A percentile compares a stretch with the other conserved stretches of the same genome.
These are phyloP conservation scores for Naganishia friedmannii DNA, from an alignment of 768 basidiomycete species.

Conservation along the genomic window DNA sequence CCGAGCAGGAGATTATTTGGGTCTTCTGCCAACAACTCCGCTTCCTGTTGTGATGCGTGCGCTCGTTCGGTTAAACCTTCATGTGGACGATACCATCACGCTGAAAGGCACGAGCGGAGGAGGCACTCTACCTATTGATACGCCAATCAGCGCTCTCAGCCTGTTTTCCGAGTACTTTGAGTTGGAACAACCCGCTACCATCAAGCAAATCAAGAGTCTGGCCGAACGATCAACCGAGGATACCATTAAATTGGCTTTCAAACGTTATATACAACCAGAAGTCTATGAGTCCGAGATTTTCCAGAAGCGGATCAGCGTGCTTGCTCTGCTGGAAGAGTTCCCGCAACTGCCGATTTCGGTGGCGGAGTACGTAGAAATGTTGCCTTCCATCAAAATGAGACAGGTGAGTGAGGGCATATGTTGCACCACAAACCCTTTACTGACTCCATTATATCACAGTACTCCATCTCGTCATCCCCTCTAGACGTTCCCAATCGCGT, in stretches of 20 bases:
- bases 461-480: constrained; percentile 59
- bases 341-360: constrained; percentile 53
- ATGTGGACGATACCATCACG: constrained; percentile 37
- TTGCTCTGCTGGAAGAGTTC: constrained; percentile 55
- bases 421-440: background rate
- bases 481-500: constrained; percentile 55
- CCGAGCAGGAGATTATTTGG: constrained; percentile 58
- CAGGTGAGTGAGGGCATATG: constrained; percentile 34
- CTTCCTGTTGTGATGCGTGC: constrained; percentile 30
- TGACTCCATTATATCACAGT: constrained; percentile 41
- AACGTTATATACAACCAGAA: constrained; percentile 40
- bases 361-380: constrained; percentile 53
- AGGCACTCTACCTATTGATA: constrained; percentile 54
- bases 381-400: constrained; percentile 58
- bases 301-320: constrained; percentile 53
- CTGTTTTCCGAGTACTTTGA: constrained; percentile 58
- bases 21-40: constrained; percentile 50
- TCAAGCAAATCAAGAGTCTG: constrained; percentile 54
- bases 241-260: constrained; percentile 44
- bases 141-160: constrained; percentile 52
- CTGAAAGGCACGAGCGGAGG: constrained; percentile 53
- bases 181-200: constrained; percentile 57
- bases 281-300: constrained; percentile 53
- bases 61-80: constrained; percentile 30
- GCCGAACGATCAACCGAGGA: constrained; percentile 42